These are phyloP conservation scores for Trichoderma aggressivum DNA, from an alignment of 2,329 filamentous ascomycete species.

Conservation along the genomic window DNA sequence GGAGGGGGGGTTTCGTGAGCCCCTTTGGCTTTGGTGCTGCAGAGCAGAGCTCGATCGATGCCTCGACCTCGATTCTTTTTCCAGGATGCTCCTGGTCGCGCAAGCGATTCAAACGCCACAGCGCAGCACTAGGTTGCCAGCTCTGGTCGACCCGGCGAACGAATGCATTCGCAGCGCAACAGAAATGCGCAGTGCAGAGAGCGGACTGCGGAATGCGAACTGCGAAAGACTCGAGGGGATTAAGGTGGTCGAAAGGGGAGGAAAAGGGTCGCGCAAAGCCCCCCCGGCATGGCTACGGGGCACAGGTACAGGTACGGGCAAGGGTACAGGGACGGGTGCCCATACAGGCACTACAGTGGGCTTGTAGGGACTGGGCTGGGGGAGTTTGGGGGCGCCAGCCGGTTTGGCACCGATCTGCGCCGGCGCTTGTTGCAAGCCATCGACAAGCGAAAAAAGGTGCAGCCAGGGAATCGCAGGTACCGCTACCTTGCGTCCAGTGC, in stretches of 20 bases:
- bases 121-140: slow-evolving; percentile 16
- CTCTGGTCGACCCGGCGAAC: slow-evolving; percentile 1
- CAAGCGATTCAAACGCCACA: slow-evolving; percentile 10
- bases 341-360: neutral
- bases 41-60: slow-evolving; percentile 8
- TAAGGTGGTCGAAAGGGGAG: slow-evolving; percentile 13
- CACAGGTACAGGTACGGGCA: neutral
- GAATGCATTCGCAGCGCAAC: slow-evolving; percentile 13
- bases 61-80: neutral
- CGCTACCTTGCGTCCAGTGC: neutral
- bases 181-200: neutral
- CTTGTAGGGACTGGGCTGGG: slow-evolving; percentile 3
- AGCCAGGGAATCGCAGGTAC: neutral
- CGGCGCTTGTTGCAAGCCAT: slow-evolving; percentile 17
- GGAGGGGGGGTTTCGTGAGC: slow-evolving; percentile 9
- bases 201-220: slow-evolving; percentile 10
- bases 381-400: slow-evolving; percentile 4
- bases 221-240: slow-evolving; percentile 13
- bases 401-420: slow-evolving; percentile 19
- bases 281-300: neutral
- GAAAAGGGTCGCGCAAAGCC: slow-evolving; percentile 14
- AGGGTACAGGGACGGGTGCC: neutral
- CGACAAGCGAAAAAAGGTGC: slow-evolving; percentile 5
- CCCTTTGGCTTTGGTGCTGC: slow-evolving; percentile 8
- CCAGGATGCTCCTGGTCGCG: slow-evolving; percentile 10